These are phyloP conservation scores for Moniliophthora roreri DNA, from an alignment of 1,284 basidiomycete species.

Conservation along the genomic window DNA sequence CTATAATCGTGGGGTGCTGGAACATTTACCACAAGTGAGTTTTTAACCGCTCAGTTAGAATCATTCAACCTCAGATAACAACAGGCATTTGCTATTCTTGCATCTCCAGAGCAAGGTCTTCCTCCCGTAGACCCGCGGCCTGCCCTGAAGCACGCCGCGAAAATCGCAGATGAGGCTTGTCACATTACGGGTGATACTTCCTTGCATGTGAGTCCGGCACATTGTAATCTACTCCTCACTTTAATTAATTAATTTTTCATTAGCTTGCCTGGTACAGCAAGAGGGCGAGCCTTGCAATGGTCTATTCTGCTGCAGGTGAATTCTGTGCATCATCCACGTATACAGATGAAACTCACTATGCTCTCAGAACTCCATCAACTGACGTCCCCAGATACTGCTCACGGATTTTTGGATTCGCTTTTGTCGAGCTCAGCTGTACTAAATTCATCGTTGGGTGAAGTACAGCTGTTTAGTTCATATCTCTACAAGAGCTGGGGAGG, in stretches of 20 bases:
- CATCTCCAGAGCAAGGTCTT: constrained; percentile 44
- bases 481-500: constrained; percentile 67
- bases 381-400: constrained; percentile 63
- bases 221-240: constrained; percentile 4
- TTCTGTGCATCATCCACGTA: neutral
- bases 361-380: constrained; percentile 70
- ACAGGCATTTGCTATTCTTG: constrained; percentile 66
- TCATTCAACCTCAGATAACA: neutral
- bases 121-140: constrained; percentile 59
- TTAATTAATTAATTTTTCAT: constrained; percentile 5
- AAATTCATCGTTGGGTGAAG: constrained; percentile 47
- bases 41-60: neutral
- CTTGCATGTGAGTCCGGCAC: constrained; percentile 44
- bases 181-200: constrained; percentile 48
- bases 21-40: constrained; percentile 63
- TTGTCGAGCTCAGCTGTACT: constrained; percentile 46
- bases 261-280: constrained; percentile 70
- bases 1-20: constrained; percentile 64
- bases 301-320: constrained; percentile 64
- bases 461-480: constrained; percentile 53
- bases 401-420: constrained; percentile 62
- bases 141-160: constrained; percentile 54
- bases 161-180: constrained; percentile 71
- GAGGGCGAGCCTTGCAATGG: constrained; percentile 57
- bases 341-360: neutral